These are phyloP conservation scores for Trichoderma sp. DNA, from an alignment of 2,329 filamentous ascomycete species.

Conservation along the genomic window DNA sequence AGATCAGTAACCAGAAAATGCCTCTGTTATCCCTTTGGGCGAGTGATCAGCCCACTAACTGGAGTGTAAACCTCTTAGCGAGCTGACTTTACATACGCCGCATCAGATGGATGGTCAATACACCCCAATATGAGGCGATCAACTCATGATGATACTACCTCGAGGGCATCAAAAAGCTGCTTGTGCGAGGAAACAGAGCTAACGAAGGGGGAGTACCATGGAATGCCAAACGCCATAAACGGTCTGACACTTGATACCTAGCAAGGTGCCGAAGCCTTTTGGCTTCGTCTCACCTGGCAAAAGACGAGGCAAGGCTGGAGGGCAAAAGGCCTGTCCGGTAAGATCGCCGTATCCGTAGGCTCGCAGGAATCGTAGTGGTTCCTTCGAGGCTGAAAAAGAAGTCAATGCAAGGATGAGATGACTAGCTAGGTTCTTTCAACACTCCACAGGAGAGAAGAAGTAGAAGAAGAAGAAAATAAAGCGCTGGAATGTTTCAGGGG, in stretches of 20 bases:
- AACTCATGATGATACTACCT: neutral
- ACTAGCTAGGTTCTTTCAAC: neutral
- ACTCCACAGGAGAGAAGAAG: neutral
- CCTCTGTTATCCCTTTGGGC: neutral
- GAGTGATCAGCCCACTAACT: neutral
- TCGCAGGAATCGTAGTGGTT: slow-evolving; percentile 2
- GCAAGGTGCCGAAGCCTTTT: slow-evolving; percentile 2
- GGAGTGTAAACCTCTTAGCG: neutral
- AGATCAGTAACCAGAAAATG: neutral
- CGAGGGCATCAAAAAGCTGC: neutral
- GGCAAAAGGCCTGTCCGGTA: neutral
- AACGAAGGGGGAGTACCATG: neutral
- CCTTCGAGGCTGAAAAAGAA: neutral
- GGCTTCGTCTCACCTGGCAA: neutral
- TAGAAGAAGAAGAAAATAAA: neutral
- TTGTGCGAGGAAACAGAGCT: neutral
- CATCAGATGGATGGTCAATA: neutral
- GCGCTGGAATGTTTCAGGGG: neutral
- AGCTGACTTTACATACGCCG: neutral
- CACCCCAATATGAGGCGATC: neutral
- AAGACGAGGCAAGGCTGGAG: neutral
- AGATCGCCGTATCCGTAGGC: neutral
- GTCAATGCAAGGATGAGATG: neutral
- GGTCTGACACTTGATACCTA: neutral
- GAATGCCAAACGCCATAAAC: neutral